A percentile compares a stretch with the other conserved stretches of the same genome.
phyloP scores from a whole-genome alignment of 1,139 yeast species.

The Candida gigantensis region DNA sequence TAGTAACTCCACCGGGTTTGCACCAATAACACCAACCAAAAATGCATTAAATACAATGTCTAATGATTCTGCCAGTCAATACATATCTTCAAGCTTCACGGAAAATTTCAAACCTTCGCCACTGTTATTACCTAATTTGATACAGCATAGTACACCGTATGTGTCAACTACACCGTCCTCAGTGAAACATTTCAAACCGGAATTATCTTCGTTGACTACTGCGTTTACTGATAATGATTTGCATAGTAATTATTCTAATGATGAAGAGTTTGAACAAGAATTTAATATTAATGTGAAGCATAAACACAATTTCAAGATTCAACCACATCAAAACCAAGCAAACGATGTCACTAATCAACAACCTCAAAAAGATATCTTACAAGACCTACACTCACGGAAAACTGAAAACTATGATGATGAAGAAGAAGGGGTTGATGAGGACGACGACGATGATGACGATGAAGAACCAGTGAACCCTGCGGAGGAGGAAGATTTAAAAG shows the following conservation, averaged over 20 bases:
- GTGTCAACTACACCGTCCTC: conserved; percentile 28
- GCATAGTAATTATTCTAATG: conserved; percentile 5
- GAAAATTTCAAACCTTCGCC: conserved; percentile 14
- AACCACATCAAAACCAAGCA: neutral
- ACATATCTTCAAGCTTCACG: conserved; percentile 7
- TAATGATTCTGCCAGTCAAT: conserved; percentile 2
- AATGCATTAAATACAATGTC: conserved; percentile 1
- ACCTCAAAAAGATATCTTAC: no score
- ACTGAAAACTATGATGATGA: conserved; percentile 15
- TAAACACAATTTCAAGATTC: conserved; percentile 3
- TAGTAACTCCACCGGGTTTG: conserved; percentile 1
- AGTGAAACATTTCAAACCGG: conserved; percentile 34
- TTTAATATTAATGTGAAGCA: conserved; percentile 8
- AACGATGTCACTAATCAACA: no score
- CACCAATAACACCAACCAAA: conserved; percentile 8
- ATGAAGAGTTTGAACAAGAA: conserved; percentile 30
- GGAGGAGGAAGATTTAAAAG: conserved; percentile 67
- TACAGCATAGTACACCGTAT: conserved; percentile 29
- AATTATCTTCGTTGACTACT: conserved; percentile 39
- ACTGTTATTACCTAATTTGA: conserved; percentile 24
- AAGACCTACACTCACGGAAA: no score
- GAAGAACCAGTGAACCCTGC: conserved; percentile 41
- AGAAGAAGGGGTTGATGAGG: conserved; percentile 42
- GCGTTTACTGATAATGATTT: conserved; percentile 23
- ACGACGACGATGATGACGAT: conserved; percentile 41